Conservation (phyloP, 1,284 basidiomycete genomes). For the Volvariella volvacea region DNA sequence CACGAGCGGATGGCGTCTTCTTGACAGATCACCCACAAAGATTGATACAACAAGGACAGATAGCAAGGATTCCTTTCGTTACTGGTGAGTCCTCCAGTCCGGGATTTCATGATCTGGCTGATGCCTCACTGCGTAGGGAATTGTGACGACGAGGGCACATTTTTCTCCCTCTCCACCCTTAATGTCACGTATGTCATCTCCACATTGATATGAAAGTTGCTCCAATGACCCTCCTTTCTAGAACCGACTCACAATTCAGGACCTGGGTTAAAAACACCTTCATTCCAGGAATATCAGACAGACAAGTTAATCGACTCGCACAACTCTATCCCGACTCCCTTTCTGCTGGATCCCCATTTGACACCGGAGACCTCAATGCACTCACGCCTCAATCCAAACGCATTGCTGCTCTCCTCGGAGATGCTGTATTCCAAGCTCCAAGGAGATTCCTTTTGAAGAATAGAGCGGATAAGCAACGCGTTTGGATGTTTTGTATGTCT, state of each 20-base stretch:
- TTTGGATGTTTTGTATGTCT: slow-evolving; percentile 39
- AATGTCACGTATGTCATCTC: slow-evolving; percentile 30
- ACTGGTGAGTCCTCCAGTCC: slow-evolving; percentile 10
- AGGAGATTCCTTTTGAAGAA: slow-evolving; percentile 38
- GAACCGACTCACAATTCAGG: slow-evolving; percentile 26
- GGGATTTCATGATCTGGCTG: slow-evolving; percentile 10
- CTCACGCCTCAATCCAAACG: slow-evolving; percentile 41
- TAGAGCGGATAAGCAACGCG: slow-evolving; percentile 29
- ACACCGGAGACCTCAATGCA: slow-evolving; percentile 17
- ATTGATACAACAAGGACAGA: slow-evolving; percentile 16
- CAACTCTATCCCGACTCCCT: slow-evolving; percentile 7
- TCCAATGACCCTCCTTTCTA: slow-evolving; percentile 11
- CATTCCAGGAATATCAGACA: slow-evolving; percentile 9
- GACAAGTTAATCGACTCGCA: slow-evolving; percentile 5
- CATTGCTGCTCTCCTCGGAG: slow-evolving; percentile 39
- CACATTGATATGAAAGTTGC: slow-evolving; percentile 14
- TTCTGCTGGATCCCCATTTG: slow-evolving; percentile 15
- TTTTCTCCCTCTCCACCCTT: slow-evolving; percentile 35
- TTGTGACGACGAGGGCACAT: slow-evolving; percentile 49
- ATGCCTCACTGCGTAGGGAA: slow-evolving; percentile 22
- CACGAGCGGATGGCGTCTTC: slow-evolving; percentile 47
- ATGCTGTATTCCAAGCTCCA: slow-evolving; percentile 40
- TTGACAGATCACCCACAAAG: slow-evolving; percentile 34
- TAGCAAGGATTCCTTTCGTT: slow-evolving; percentile 15
- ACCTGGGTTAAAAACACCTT: slow-evolving; percentile 24